Base-by-base conservation (phyloP, 2,329 filamentous ascomycete genomes). In the Colletotrichum tropicicola region DNA sequence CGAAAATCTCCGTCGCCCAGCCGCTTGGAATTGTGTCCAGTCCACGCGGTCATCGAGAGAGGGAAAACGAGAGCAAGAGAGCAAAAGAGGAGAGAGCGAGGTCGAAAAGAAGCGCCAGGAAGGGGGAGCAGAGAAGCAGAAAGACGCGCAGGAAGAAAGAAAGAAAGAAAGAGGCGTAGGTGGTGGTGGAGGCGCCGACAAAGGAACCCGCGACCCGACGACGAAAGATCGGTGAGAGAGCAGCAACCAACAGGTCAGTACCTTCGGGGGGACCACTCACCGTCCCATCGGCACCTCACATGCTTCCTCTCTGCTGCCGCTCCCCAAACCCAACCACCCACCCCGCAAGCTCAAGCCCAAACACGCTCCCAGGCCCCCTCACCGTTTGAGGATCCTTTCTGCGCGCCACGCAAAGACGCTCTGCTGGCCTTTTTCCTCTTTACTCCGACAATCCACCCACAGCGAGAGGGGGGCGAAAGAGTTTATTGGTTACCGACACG, bases 1-100 rank as follows among this genome's bases (percentile, higher is more conserved):
- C 41, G n/a, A n/a, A 41, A 28, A 55, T 61, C 32, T 61, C 58
- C 49, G 58, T 23, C 30, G 17, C 23, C 41, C 49, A 47, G 58
- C 57, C 48, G 37, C 9, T 28, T 28, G 35, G 51, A 41, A 15
- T 19, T 15, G 23, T 37, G 49, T 41, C n/a, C 41, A 5, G 15
- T 17, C 41, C 19, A 25, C 51, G 39, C 21, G 19, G 9, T 21
- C 9, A 15, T 21, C 21, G 23, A 45, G 17, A 35, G 10, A 35
- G 23, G 25, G 32, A 37, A 25, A 30, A 6, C 30, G 37, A 45
- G 52, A 19, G 12, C 6, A 28, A 2, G 28, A 45, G 30, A 55
- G 39, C 10, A 27, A 47, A 15, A 9, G 54, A 27, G 13, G 15
- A 57, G 30, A 47, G 39, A 7, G 39, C 39, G 32, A 35, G 12